phyloP scores from a whole-genome alignment of 345 rosid species.

The Salix brachista region DNA sequence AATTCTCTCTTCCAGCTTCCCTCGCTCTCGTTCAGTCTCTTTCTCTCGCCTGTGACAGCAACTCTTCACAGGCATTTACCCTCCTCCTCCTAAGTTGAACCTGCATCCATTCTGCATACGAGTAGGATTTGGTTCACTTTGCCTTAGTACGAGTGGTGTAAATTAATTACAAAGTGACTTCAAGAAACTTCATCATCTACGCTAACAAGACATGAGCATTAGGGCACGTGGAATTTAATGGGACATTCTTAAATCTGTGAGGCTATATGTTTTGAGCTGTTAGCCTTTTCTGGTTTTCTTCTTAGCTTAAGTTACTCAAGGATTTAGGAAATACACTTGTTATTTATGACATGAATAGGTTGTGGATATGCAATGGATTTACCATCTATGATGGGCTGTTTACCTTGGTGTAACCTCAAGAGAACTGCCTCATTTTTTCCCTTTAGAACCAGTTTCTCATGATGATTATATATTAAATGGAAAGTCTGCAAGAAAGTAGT shows the following conservation, averaged over 20 bases:
- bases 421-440: too few species aligned
- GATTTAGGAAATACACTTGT: not conserved
- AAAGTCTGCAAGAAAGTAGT: too few species aligned
- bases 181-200: not conserved
- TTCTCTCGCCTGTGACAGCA: too few species aligned
- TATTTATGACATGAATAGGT: not conserved
- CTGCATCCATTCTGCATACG: not conserved
- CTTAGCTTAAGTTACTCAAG: not conserved
- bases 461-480: too few species aligned
- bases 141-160: not conserved
- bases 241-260: not conserved
- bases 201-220: not conserved
- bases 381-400: not conserved
- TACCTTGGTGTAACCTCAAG: not conserved
- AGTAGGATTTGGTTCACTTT: not conserved
- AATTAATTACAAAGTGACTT: not conserved
- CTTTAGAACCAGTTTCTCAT: too few species aligned
- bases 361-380: not conserved
- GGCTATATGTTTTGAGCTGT: not conserved
- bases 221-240: not conserved
- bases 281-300: not conserved
- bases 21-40: too few species aligned
- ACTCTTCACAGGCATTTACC: not conserved
- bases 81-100: not conserved
- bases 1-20: too few species aligned